These are phyloP conservation scores for Pseudocercospora ulei DNA, from an alignment of 2,329 filamentous ascomycete genomes.

Conservation along the genomic window DNA sequence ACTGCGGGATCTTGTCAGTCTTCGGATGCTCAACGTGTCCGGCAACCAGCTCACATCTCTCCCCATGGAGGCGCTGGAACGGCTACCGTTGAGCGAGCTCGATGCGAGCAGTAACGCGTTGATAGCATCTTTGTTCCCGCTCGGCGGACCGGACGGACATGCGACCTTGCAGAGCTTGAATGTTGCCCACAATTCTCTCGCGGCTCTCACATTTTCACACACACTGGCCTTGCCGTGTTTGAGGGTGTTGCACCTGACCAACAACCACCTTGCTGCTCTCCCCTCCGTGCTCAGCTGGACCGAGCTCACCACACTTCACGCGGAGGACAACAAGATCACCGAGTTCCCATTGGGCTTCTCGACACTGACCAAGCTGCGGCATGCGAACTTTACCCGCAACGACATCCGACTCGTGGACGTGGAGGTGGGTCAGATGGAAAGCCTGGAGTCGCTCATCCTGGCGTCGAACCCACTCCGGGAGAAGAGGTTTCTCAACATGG, in stretches of 20 bases:
- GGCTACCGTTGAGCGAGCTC: slow-evolving; percentile 63
- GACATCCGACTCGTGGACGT: slow-evolving; percentile 67
- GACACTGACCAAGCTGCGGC: slow-evolving; percentile 56
- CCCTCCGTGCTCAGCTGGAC: slow-evolving; percentile 67
- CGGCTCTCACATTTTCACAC: slow-evolving; percentile 41
- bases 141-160: slow-evolving; percentile 41
- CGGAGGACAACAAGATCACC: slow-evolving; percentile 71
- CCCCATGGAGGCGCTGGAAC: slow-evolving; percentile 58
- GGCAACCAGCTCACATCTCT: slow-evolving; percentile 66
- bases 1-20: slow-evolving; percentile 55
- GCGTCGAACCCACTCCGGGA: slow-evolving; percentile 85
- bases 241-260: slow-evolving; percentile 64
- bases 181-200: slow-evolving; percentile 65
- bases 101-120: slow-evolving; percentile 69
- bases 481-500: slow-evolving; percentile 72
- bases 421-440: slow-evolving; percentile 69
- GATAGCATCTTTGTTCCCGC: slow-evolving; percentile 59
- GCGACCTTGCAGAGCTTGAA: slow-evolving; percentile 64
- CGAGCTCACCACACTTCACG: slow-evolving; percentile 60
- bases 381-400: slow-evolving; percentile 77
- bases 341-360: slow-evolving; percentile 68
- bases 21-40: slow-evolving; percentile 69
- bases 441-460: slow-evolving; percentile 62
- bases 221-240: slow-evolving; percentile 58
- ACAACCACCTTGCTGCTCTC: slow-evolving; percentile 65